Base-by-base conservation (phyloP, 768 basidiomycete genomes). In the Kwoniella mangroviensis region DNA sequence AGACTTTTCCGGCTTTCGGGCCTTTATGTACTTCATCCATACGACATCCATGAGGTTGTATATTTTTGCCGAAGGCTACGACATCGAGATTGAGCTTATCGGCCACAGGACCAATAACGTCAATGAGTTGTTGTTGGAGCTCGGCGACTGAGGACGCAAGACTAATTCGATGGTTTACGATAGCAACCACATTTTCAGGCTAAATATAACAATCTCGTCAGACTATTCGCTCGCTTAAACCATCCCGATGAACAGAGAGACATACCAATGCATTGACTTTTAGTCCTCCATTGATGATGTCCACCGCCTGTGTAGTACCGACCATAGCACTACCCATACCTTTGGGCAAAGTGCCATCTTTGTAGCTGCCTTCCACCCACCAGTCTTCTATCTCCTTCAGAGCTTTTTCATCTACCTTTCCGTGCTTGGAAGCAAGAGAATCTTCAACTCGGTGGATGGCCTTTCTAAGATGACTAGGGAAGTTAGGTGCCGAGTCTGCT, bases 401-500 rank as follows among this genome's bases (percentile, higher is more conserved):
- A 3, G 89, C 88, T 63, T 83, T 82, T 52, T 90, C 84, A 52
- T 74, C 67, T 12, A 71, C 72, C 19, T 70, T 76, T 17, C 67
- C 72, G 2, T 55, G 55, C 42, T 67, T 72, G 21, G 49, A 41
- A 2, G 63, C 45, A 9, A 75, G 45, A 12, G 62, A 61, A 15
- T 67, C 51, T 42, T 75, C 69, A 22, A 73, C 45, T 42, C 68
- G 54, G 4, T 63, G 65, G 34, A 79, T 57, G 0, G 73, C 53
- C n/a, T 73, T 72, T 26, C 58, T 68, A 34, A 77, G 55, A 11
- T 71, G 40, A 21, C 34, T 53, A 10, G 77, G 74, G 21, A 93
- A 81, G 2, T 84, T 82, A 17, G 88, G 86, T 3, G 86, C 87
- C 80, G 90, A 86, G 57, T 85, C 85, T 1, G 88, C 91, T 5